Conservation (phyloP, 176 grass and related monocot genomes). For the Oryza meyeriana region DNA sequence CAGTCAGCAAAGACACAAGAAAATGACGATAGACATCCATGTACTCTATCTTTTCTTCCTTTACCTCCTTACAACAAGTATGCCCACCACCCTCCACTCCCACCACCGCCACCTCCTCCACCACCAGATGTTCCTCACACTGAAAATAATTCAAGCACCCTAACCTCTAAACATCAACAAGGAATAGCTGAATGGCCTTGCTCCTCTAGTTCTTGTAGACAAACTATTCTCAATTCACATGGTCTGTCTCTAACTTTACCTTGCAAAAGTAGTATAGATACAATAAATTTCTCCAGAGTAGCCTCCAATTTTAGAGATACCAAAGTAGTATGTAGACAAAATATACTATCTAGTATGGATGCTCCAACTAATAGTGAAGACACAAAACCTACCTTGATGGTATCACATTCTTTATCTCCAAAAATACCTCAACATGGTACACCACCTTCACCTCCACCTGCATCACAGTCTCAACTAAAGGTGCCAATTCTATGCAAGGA, state of each 20-base stretch:
- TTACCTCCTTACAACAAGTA: constrained; percentile 15
- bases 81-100: constrained; percentile 14
- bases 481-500: constrained; percentile 1
- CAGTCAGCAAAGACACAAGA: constrained; percentile 5
- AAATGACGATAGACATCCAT: constrained; percentile 17
- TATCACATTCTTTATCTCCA: constrained; percentile 16
- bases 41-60: constrained; percentile 22
- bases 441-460: background rate
- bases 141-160: constrained; percentile 19
- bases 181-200: constrained; percentile 15
- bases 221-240: constrained; percentile 26
- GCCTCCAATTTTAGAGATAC: constrained; percentile 25
- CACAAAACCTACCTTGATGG: constrained; percentile 6
- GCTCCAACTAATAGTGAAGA: constrained; percentile 15
- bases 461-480: background rate
- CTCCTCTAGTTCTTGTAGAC: constrained; percentile 28
- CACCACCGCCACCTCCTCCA: background rate
- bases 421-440: constrained; percentile 24
- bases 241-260: constrained; percentile 19
- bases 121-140: constrained; percentile 1
- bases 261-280: constrained; percentile 14
- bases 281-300: constrained; percentile 11
- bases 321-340: constrained; percentile 21
- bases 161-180: constrained; percentile 21
- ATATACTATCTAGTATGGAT: constrained; percentile 21